Evolutionary conservation across 129 eudicot species (phyloP).

Genomic region (Flaveria ramosissima): DNA sequence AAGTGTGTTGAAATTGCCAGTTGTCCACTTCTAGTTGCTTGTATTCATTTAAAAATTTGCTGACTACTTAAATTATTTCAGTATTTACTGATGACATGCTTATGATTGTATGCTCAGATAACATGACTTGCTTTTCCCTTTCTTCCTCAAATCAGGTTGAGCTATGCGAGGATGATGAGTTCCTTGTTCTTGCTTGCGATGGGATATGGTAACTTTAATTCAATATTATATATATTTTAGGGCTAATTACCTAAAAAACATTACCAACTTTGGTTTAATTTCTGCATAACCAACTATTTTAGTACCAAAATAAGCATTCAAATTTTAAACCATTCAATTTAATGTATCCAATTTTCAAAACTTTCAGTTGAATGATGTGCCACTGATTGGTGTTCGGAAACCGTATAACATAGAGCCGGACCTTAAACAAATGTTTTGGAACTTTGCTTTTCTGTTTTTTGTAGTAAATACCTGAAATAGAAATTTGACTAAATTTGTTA

Average conservation of each 20-base stretch:
- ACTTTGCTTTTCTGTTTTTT: not conserved
- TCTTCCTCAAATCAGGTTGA: slow-evolving; percentile 54
- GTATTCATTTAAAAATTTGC: slow-evolving; percentile 19
- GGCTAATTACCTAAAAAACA: not conserved
- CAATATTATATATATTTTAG: not conserved
- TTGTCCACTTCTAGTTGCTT: not conserved
- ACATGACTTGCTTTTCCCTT: slow-evolving; percentile 26
- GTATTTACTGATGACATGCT: slow-evolving; percentile 22
- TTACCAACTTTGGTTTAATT: not conserved
- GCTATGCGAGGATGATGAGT: slow-evolving; percentile 78
- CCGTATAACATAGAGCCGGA: not conserved
- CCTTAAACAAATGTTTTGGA: not conserved
- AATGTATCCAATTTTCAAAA: not conserved
- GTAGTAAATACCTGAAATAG: not conserved
- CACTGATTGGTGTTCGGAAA: not conserved
- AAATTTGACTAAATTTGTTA: not conserved
- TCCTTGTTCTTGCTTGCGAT: slow-evolving; percentile 89
- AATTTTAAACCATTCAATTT: not conserved
- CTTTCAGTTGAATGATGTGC: not conserved
- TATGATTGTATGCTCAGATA: slow-evolving; percentile 24
- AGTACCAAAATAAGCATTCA: not conserved
- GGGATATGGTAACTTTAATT: slow-evolving; percentile 63
- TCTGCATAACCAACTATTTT: not conserved
- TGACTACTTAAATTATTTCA: not conserved
- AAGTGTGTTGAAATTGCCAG: not conserved